Percentiles rank a stretch among this genome's conserved stretches.
Conservation (phyloP, 1,139 yeast genomes). For the Scheffersomyces segobiensis region DNA sequence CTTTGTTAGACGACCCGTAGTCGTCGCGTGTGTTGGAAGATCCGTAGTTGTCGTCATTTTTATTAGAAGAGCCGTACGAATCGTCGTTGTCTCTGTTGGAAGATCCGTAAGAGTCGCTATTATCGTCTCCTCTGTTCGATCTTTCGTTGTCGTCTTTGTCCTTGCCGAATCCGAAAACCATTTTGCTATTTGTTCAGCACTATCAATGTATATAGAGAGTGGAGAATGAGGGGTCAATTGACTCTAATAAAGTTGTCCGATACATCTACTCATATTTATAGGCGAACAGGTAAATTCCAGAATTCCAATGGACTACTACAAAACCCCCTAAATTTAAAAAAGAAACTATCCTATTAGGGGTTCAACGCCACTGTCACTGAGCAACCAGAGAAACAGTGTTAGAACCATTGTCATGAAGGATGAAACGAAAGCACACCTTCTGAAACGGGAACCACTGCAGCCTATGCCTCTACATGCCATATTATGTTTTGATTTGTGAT, state of each 20-base stretch:
- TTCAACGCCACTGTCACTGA: not conserved
- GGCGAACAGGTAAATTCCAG: not conserved
- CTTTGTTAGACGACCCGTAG: slow-evolving; percentile 11
- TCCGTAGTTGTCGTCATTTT: slow-evolving; percentile 10
- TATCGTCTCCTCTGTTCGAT: slow-evolving; percentile 3
- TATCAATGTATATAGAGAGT: not conserved
- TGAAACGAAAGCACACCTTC: not conserved
- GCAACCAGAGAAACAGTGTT: not conserved
- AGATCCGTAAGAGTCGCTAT: slow-evolving; percentile 3
- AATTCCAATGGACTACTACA: not conserved
- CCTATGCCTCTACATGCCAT: not conserved
- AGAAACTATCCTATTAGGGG: not conserved
- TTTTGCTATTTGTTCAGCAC: slow-evolving; percentile 4
- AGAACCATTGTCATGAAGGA: not conserved
- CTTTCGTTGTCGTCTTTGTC: slow-evolving; percentile 13
- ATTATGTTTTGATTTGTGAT: not conserved
- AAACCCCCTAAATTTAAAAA: not conserved
- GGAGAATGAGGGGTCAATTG: not conserved
- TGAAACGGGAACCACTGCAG: not conserved
- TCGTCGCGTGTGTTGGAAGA: slow-evolving; percentile 7
- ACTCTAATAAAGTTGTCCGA: not conserved
- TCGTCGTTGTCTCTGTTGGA: slow-evolving; percentile 2
- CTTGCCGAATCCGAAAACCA: slow-evolving; percentile 21
- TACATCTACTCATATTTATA: not conserved
- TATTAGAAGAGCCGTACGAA: slow-evolving; percentile 6